Percentiles rank a stretch among this genome's conserved stretches.
phyloP scores from a whole-genome alignment of 140 eudicot species.

The Senecio squalidus region DNA sequence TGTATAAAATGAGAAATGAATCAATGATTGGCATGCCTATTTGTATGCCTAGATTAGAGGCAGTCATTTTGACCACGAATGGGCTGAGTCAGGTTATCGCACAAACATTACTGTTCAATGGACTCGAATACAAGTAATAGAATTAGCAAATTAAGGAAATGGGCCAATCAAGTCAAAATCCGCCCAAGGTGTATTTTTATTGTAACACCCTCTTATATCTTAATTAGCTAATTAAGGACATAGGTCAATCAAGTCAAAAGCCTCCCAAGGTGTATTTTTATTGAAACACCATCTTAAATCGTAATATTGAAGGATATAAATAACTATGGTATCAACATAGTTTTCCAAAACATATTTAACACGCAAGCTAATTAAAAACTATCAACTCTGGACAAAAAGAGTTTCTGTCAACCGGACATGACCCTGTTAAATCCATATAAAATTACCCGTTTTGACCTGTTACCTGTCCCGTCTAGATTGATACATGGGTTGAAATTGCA shows the following conservation, averaged over 20 bases:
- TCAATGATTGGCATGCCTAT: too few relatives aligned
- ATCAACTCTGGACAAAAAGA: not conserved
- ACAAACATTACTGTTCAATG: not conserved
- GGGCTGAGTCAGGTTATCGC: not conserved
- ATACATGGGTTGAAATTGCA: not conserved
- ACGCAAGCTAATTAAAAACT: not conserved
- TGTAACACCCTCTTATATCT: too few relatives aligned
- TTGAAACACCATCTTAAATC: not conserved
- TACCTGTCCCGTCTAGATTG: too few relatives aligned
- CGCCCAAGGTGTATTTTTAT: not conserved
- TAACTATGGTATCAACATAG: not conserved
- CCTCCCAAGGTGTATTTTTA: too few relatives aligned
- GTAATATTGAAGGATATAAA: not conserved
- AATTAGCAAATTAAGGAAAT: not conserved
- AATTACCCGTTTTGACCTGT: not conserved
- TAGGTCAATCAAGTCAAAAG: not conserved
- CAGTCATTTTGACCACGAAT: constrained; percentile 1
- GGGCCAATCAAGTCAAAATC: not conserved
- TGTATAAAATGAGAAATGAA: not conserved
- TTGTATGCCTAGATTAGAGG: not conserved
- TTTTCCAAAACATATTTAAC: not conserved
- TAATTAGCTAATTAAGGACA: too few relatives aligned
- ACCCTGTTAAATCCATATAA: not conserved
- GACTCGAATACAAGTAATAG: not conserved
- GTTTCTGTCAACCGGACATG: not conserved